Evolutionary conservation across 129 eudicot genomes (phyloP).

Genomic region (Flaveria bidentis): DNA sequence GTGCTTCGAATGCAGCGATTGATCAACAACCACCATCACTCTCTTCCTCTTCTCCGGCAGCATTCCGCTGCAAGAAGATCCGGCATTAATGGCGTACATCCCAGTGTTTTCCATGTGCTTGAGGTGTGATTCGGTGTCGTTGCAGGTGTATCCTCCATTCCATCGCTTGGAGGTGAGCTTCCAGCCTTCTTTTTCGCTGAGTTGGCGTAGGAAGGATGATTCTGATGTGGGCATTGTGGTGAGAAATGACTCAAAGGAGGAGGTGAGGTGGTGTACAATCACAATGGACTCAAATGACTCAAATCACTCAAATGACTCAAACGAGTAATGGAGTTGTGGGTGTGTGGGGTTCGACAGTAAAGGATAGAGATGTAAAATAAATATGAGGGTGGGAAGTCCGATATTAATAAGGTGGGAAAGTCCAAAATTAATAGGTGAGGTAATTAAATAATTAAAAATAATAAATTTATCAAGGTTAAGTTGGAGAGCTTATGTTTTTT

Average conservation of each 20-base stretch:
- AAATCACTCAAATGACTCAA: too few species aligned
- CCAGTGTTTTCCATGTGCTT: background rate
- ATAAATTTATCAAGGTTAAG: too few species aligned
- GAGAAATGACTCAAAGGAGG: background rate
- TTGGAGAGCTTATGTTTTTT: too few species aligned
- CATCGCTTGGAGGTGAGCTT: slow-evolving; percentile 59
- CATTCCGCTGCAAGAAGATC: background rate
- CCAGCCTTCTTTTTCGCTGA: slow-evolving; percentile 61
- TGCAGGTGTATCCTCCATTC: slow-evolving; percentile 26
- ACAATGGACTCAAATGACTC: too few species aligned
- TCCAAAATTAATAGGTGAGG: too few species aligned
- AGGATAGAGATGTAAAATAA: background rate
- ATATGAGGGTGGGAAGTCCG: background rate
- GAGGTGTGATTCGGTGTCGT: background rate
- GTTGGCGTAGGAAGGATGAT: slow-evolving; percentile 61
- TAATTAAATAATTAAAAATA: too few species aligned
- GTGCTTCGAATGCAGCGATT: slow-evolving; percentile 71
- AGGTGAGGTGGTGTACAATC: too few species aligned
- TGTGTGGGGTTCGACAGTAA: background rate
- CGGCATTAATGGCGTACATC: slow-evolving; percentile 41
- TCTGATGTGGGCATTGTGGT: slow-evolving; percentile 51
- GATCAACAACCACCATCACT: slow-evolving; percentile 90
- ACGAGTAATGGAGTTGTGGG: background rate
- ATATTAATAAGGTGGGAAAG: too few species aligned
- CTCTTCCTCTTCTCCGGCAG: slow-evolving; percentile 61